Percentiles rank a stretch among this genome's conserved stretches.
These are phyloP conservation scores for Phytophthora crassamura DNA, from an alignment of 352 stramenopile species.

Conservation along the genomic window DNA sequence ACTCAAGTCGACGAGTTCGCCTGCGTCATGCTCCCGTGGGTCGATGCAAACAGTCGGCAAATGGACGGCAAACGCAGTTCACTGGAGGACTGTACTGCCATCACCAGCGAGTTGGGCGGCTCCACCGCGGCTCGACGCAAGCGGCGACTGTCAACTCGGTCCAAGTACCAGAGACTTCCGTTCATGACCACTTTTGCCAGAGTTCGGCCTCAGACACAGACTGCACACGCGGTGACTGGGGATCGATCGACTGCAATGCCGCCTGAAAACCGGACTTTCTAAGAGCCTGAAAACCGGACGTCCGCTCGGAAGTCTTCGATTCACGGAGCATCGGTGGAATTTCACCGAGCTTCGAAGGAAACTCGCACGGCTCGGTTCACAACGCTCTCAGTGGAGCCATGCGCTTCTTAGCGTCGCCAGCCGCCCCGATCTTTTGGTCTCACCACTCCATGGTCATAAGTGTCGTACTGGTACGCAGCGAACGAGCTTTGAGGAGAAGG, in stretches of 20 bases:
- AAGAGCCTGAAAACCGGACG: too few relatives aligned
- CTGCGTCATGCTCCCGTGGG: slow-evolving; percentile 68
- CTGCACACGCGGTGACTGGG: slow-evolving; percentile 47
- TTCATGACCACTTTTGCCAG: slow-evolving; percentile 61
- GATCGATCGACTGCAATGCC: not conserved
- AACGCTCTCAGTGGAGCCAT: slow-evolving; percentile 45
- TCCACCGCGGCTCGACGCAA: slow-evolving; percentile 11
- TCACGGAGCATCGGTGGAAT: slow-evolving; percentile 47
- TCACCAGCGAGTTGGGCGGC: slow-evolving; percentile 40
- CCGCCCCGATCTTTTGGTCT: slow-evolving; percentile 72
- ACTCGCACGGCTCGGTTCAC: slow-evolving; percentile 54
- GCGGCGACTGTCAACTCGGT: slow-evolving; percentile 42
- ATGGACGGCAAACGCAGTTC: slow-evolving; percentile 38
- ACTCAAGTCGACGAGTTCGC: slow-evolving; percentile 41
- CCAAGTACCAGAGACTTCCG: slow-evolving; percentile 33
- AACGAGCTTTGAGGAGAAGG: slow-evolving; percentile 52
- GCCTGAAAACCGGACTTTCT: slow-evolving; percentile 15
- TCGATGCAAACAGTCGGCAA: slow-evolving; percentile 45
- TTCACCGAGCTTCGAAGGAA: slow-evolving; percentile 35
- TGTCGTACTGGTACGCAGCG: slow-evolving; percentile 46
- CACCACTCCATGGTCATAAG: slow-evolving; percentile 71
- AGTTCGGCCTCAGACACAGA: not conserved
- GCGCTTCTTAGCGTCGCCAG: slow-evolving; percentile 38
- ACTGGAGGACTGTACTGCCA: slow-evolving; percentile 47
- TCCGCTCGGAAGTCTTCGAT: slow-evolving; percentile 41